Evolutionary conservation across 139 green algal genomes (phyloP).

Genomic region (Nannochloris sp.): DNA sequence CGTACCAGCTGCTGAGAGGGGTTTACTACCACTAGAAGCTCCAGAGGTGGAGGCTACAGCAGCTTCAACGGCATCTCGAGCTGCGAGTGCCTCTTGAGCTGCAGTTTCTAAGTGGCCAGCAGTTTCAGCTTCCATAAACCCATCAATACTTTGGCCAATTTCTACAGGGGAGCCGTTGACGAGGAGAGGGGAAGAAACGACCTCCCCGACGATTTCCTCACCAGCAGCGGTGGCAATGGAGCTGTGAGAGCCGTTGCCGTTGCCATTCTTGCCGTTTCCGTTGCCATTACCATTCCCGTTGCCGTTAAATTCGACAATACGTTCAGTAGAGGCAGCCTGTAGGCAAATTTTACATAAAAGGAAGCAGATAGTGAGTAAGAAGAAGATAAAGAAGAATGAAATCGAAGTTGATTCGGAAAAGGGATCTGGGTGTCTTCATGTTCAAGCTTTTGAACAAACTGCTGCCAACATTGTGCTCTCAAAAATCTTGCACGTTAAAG

Average conservation of each 20-base stretch:
- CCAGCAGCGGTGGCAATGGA: neutral
- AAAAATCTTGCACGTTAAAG: too few relatives aligned
- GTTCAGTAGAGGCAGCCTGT: conserved; percentile 41
- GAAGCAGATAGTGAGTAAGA: neutral
- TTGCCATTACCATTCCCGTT: conserved; percentile 24
- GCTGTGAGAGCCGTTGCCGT: neutral
- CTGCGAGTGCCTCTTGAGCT: conserved; percentile 15
- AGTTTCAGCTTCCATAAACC: conserved; percentile 37
- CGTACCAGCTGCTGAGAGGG: conserved; percentile 33
- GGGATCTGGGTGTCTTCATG: too few relatives aligned
- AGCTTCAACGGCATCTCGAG: neutral
- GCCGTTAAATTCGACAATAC: conserved; percentile 23
- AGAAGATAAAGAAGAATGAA: too few relatives aligned
- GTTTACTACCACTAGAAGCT: neutral
- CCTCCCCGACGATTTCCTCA: conserved; percentile 10
- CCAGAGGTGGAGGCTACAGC: neutral
- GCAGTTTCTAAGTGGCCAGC: conserved; percentile 58
- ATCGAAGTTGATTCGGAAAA: too few relatives aligned
- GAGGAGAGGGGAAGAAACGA: conserved; percentile 1
- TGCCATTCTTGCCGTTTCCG: neutral
- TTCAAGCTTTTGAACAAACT: too few relatives aligned
- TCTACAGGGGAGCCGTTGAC: conserved; percentile 5
- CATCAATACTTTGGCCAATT: conserved; percentile 38
- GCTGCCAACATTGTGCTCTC: too few relatives aligned
- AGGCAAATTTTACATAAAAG: neutral